Evolutionary conservation across 2,329 filamentous ascomycete species (phyloP).

Genomic region (Penicillium italicum): DNA sequence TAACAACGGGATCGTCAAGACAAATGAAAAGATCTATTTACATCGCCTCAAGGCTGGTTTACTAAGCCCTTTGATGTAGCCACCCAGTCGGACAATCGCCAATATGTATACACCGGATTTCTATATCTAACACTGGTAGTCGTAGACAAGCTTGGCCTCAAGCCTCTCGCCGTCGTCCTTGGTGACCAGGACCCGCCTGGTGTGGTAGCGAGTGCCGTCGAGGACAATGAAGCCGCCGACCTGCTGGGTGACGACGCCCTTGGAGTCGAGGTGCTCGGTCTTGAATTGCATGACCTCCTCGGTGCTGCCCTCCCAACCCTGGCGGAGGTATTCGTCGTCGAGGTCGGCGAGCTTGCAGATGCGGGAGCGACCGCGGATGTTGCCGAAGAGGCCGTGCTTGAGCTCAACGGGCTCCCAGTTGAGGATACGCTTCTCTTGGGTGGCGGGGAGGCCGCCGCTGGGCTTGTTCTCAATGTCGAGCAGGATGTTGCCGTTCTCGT

Average conservation of each 20-base stretch:
- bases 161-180: neutral
- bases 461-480: neutral
- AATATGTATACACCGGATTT: neutral
- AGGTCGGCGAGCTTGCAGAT: neutral
- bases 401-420: neutral
- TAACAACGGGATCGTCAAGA: neutral
- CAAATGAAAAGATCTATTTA: neutral
- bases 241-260: neutral
- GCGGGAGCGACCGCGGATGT: neutral
- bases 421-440: neutral
- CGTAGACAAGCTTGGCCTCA: neutral
- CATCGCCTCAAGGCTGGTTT: neutral
- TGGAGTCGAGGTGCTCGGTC: neutral
- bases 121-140: neutral
- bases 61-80: neutral
- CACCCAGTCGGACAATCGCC: neutral
- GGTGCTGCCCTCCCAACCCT: neutral
- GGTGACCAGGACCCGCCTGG: neutral
- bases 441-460: neutral
- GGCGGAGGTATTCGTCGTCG: neutral
- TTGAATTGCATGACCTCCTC: neutral
- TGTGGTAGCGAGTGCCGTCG: neutral
- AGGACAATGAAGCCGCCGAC: neutral
- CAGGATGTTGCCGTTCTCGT: neutral
- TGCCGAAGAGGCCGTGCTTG: neutral